phyloP scores from a whole-genome alignment of 495 filamentous ascomycete genomes.

The Bacidia gigantensis region DNA sequence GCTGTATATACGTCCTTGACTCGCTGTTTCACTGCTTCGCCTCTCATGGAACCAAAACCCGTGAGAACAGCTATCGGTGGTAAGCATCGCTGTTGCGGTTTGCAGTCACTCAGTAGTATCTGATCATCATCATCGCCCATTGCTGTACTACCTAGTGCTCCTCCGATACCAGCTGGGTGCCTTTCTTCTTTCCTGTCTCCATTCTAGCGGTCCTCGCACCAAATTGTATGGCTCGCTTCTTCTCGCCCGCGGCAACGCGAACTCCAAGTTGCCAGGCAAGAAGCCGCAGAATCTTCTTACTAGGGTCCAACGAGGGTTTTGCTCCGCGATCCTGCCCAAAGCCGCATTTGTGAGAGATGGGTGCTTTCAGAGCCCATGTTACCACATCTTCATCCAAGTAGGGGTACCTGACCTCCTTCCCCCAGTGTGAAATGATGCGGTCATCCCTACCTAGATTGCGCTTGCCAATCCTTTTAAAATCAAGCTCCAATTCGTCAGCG shows the following conservation, averaged over 20 bases:
- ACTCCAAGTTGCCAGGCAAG: constrained; percentile 66
- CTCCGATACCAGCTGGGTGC: constrained; percentile 42
- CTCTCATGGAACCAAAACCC: background rate
- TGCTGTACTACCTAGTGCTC: background rate
- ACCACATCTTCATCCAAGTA: constrained; percentile 82
- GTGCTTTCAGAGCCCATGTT: constrained; percentile 56
- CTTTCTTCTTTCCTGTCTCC: constrained; percentile 57
- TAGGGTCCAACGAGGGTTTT: constrained; percentile 43
- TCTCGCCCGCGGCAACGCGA: constrained; percentile 55
- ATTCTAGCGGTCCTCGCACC: constrained; percentile 78
- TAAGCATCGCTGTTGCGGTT: background rate
- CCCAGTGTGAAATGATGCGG: constrained; percentile 78
- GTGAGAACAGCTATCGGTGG: background rate
- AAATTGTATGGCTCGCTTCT: constrained; percentile 90
- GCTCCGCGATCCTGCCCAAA: constrained; percentile 18
- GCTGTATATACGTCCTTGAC: background rate
- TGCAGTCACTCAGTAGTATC: constrained; percentile 24
- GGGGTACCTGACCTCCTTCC: constrained; percentile 81
- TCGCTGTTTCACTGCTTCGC: background rate
- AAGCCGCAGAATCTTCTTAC: constrained; percentile 69
- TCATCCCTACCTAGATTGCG: constrained; percentile 92
- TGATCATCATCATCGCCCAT: constrained; percentile 22
- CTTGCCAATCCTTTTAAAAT: constrained; percentile 75
- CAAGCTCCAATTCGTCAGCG: constrained; percentile 70
- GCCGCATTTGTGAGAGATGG: constrained; percentile 76